Base-by-base conservation (phyloP, 169 alveolate species). In the Plasmodium inui region DNA sequence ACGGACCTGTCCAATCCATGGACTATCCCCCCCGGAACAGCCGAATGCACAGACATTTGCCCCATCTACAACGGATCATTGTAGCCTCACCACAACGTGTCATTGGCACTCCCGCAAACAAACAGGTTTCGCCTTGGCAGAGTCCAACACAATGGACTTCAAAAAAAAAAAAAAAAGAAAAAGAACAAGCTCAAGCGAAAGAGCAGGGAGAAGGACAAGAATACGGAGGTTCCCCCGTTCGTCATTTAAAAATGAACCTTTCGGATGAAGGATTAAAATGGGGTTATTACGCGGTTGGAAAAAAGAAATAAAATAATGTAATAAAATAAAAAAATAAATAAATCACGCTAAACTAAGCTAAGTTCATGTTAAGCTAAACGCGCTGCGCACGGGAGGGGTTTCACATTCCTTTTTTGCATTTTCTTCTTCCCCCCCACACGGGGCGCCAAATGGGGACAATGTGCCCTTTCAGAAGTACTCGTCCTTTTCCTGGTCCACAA, bases 401-500 rank as follows among this genome's bases (percentile, higher is more conserved):
- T 34, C 1, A n/a, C 74, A 34, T 61, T 12, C 22, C 0, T 12
- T 61, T 61, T 61, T 61, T 17, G 26, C 14, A 61, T 61, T 61
- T 61, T 61, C 32, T 61, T 61, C 14, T 1, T 10, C n/a, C 3
- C 72, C 32, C 34, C 32, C 32, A 4, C 32, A n/a, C 74, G 8
- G 34, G 14, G 32, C 8, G 26, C 74, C 74, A 61, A 19, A 19
- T 61, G 5, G 32, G 6, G 34, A 19, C 26, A 57, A 79, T 22
- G 32, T 53, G 6, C 32, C 12, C 19, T 39, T 39, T 89, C 76
- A 89, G 71, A 89, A 19, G 81, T 89, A 79, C 44, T 89, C 94
- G 72, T 89, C 94, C 41, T 79, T 79, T 70, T 89, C 90, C 37
- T 80, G 67, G 82, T 89, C 90, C 37, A 89, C 71, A 41, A 89